phyloP scores from a whole-genome alignment of 106 monocot genomes.

The Dioscorea alata region DNA sequence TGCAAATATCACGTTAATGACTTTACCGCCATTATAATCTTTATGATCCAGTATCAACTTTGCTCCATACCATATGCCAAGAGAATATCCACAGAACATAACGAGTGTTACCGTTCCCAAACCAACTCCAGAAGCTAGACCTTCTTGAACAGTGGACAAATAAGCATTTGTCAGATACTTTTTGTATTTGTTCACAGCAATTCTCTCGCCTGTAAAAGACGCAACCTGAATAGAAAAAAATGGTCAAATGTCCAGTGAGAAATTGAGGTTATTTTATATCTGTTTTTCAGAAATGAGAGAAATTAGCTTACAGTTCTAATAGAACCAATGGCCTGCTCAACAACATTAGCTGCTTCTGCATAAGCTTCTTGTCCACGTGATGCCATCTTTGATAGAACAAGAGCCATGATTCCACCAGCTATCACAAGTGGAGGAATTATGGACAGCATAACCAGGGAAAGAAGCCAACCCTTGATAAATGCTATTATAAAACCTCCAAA shows the following conservation, averaged over 20 bases:
- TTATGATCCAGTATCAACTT: slow-evolving; percentile 44
- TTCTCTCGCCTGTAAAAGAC: slow-evolving; percentile 73
- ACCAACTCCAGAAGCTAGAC: slow-evolving; percentile 52
- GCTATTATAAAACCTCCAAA: slow-evolving; percentile 46
- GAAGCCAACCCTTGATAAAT: slow-evolving; percentile 50
- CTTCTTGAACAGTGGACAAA: slow-evolving; percentile 37
- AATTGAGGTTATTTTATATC: too few relatives aligned
- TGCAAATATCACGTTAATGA: slow-evolving; percentile 55
- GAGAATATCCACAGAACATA: slow-evolving; percentile 36
- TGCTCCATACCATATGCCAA: slow-evolving; percentile 70
- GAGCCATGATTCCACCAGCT: slow-evolving; percentile 39
- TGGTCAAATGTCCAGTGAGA: too few relatives aligned
- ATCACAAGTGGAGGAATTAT: slow-evolving; percentile 39
- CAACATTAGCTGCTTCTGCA: slow-evolving; percentile 39
- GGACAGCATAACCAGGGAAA: slow-evolving; percentile 42
- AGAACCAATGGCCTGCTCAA: slow-evolving; percentile 44
- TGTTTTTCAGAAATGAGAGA: too few relatives aligned
- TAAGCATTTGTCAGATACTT: slow-evolving; percentile 48
- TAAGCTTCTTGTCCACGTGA: slow-evolving; percentile 47
- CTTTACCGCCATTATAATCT: slow-evolving; percentile 51
- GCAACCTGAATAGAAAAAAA: slow-evolving; percentile 40
- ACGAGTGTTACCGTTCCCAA: slow-evolving; percentile 30
- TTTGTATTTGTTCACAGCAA: slow-evolving; percentile 44
- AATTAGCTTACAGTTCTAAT: slow-evolving; percentile 46
- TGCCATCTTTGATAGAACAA: slow-evolving; percentile 36